phyloP scores from a whole-genome alignment of 805 yeast genomes.

The Cyberlindnera nakhonratchasimensis region DNA sequence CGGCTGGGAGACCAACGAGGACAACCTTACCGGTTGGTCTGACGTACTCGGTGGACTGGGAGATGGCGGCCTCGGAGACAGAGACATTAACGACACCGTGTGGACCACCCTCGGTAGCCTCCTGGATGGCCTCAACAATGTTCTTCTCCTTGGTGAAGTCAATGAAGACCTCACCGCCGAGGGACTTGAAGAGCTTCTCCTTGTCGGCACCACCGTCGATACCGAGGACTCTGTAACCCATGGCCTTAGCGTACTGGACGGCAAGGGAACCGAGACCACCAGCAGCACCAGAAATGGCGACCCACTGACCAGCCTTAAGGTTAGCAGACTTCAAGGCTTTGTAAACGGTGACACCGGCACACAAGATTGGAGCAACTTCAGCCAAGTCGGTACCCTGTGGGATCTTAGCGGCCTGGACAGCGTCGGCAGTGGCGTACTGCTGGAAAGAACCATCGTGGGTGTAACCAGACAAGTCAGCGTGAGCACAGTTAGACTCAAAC shows the following conservation, averaged over 20 bases:
- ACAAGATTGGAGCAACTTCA: conserved; percentile 49
- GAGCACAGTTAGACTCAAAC: conserved; percentile 63
- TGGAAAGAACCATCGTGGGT: conserved; percentile 48
- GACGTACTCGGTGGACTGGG: conserved; percentile 49
- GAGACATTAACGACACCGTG: conserved; percentile 46
- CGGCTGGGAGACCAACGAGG: conserved; percentile 61
- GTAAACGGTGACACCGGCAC: conserved; percentile 54
- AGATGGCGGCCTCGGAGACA: conserved; percentile 52
- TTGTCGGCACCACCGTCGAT: conserved; percentile 77
- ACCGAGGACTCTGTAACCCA: conserved; percentile 71
- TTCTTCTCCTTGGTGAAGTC: conserved; percentile 55
- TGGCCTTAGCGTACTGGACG: conserved; percentile 71
- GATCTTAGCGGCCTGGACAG: conserved; percentile 60
- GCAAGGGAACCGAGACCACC: conserved; percentile 82
- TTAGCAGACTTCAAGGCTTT: conserved; percentile 63
- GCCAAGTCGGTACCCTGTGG: conserved; percentile 59
- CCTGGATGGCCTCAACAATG: conserved; percentile 43
- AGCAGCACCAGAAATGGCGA: conserved; percentile 74
- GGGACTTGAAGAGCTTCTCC: conserved; percentile 46
- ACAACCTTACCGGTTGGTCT: conserved; percentile 60
- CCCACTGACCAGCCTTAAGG: conserved; percentile 67
- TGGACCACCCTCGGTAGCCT: conserved; percentile 60
- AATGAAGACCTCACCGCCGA: conserved; percentile 65
- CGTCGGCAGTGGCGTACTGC: conserved; percentile 64
- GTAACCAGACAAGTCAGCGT: conserved; percentile 65